Conservation (phyloP, 1,284 basidiomycete genomes). For the Cutaneotrichosporon sp. region DNA sequence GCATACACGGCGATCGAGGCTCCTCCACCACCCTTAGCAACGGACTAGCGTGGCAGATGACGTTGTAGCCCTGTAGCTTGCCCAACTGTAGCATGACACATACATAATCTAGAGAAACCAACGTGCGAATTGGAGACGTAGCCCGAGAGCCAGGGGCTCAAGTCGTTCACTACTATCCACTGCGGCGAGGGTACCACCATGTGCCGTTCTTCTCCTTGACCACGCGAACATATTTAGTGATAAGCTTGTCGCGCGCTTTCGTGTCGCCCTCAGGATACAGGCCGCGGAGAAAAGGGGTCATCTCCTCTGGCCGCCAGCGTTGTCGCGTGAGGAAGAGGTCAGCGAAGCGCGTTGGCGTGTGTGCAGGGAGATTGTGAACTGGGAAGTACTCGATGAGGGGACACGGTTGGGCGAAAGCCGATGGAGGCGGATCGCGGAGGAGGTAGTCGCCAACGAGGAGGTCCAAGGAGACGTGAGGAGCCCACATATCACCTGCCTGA, state of each 20-base stretch:
- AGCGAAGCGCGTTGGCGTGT: slow-evolving; percentile 69
- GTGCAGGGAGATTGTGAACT: slow-evolving; percentile 62
- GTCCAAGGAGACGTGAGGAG: slow-evolving; percentile 55
- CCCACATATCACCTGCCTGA: slow-evolving; percentile 69
- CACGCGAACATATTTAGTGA: slow-evolving; percentile 76
- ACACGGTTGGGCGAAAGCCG: slow-evolving; percentile 22
- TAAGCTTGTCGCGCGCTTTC: slow-evolving; percentile 80
- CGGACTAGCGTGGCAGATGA: neutral
- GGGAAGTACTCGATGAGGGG: slow-evolving; percentile 63
- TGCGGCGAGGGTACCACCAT: slow-evolving; percentile 45
- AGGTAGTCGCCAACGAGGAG: slow-evolving; percentile 66
- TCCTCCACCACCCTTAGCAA: neutral
- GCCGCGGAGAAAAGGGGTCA: slow-evolving; percentile 71
- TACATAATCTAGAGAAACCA: neutral
- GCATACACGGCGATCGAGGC: slow-evolving; percentile 3
- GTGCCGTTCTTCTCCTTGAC: slow-evolving; percentile 61
- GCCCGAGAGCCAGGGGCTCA: no score
- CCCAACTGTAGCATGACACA: neutral
- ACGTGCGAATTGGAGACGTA: no score
- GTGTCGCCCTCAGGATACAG: slow-evolving; percentile 62
- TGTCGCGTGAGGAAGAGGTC: slow-evolving; percentile 74
- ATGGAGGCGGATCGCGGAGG: slow-evolving; percentile 22
- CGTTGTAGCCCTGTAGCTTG: neutral
- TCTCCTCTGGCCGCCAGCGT: slow-evolving; percentile 73
- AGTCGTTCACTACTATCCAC: slow-evolving; percentile 22